phyloP scores from a whole-genome alignment of 371 early-diverging fungal genomes.

The Lichtheimia ramosa region DNA sequence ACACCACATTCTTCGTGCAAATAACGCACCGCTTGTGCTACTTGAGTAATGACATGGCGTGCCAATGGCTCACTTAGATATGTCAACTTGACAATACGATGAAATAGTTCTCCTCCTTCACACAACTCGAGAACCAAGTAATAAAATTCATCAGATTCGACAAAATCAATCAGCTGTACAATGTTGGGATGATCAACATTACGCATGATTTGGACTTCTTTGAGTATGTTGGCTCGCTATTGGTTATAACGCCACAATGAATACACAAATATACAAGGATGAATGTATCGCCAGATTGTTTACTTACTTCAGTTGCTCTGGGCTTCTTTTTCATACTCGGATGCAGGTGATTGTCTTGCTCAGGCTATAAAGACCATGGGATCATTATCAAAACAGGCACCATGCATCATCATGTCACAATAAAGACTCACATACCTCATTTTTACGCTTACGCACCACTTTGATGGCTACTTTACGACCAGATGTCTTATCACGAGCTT shows the following conservation, averaged over 20 bases:
- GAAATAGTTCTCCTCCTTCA: slow-evolving; percentile 86
- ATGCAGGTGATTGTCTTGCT: slow-evolving; percentile 31
- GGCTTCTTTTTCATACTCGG: slow-evolving; percentile 48
- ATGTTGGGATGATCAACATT: slow-evolving; percentile 80
- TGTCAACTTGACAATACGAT: slow-evolving; percentile 78
- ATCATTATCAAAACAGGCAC: no score
- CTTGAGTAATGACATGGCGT: slow-evolving; percentile 84
- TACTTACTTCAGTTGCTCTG: slow-evolving; percentile 41
- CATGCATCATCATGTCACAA: no score
- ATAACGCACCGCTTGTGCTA: slow-evolving; percentile 87
- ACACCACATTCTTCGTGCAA: slow-evolving; percentile 87
- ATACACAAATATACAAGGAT: neutral
- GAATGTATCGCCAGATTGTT: neutral
- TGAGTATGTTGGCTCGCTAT: slow-evolving; percentile 77
- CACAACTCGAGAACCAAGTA: slow-evolving; percentile 86
- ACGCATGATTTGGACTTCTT: slow-evolving; percentile 88
- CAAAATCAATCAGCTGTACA: slow-evolving; percentile 66
- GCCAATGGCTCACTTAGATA: slow-evolving; percentile 77
- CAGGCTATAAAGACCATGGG: neutral
- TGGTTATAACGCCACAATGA: slow-evolving; percentile 4
- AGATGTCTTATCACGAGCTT: slow-evolving; percentile 58
- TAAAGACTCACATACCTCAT: slow-evolving; percentile 2
- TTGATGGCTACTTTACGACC: slow-evolving; percentile 79
- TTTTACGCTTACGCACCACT: slow-evolving; percentile 69
- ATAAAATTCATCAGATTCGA: slow-evolving; percentile 64